Evolutionary conservation across 371 early-diverging fungal species (phyloP).

Genomic region (Mortierella sp.): DNA sequence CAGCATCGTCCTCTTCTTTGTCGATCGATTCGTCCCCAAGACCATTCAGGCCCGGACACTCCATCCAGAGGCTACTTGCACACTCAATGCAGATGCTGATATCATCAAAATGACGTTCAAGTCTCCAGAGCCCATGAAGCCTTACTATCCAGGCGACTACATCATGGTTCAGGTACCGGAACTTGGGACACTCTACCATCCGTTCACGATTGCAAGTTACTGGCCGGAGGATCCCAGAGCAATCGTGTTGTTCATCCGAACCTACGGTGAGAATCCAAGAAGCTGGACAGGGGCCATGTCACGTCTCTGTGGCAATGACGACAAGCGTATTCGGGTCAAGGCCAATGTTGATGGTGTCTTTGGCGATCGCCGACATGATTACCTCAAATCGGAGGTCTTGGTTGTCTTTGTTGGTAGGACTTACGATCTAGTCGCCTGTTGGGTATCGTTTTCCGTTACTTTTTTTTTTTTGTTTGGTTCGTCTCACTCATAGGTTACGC

Average conservation of each 20-base stretch:
- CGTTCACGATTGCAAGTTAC: constrained; percentile 50
- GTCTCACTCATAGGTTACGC: no score
- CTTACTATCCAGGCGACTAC: constrained; percentile 49
- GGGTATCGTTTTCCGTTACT: background rate
- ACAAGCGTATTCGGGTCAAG: constrained; percentile 25
- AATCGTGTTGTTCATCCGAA: constrained; percentile 33
- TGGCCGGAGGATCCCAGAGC: constrained; percentile 52
- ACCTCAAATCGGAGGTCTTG: constrained; percentile 41
- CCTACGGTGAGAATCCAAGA: constrained; percentile 20
- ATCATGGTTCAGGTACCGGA: constrained; percentile 34
- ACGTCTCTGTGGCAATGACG: constrained; percentile 39
- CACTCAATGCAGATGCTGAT: constrained; percentile 41
- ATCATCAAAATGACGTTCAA: constrained; percentile 33
- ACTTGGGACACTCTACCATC: constrained; percentile 39
- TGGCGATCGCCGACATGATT: constrained; percentile 50
- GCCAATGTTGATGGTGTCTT: constrained; percentile 51
- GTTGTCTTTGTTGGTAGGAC: constrained; percentile 33
- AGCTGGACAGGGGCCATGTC: constrained; percentile 36
- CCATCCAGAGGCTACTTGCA: constrained; percentile 30
- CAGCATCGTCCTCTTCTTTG: constrained; percentile 32
- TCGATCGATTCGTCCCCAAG: constrained; percentile 48
- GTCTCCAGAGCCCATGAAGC: constrained; percentile 42
- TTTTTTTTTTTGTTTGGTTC: background rate
- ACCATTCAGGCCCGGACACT: constrained; percentile 37
- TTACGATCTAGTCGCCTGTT: background rate